Evolutionary conservation across 768 basidiomycete genomes (phyloP), one percentile per base, ranked within the genome.

Genomic region (Mycena rosella): DNA sequence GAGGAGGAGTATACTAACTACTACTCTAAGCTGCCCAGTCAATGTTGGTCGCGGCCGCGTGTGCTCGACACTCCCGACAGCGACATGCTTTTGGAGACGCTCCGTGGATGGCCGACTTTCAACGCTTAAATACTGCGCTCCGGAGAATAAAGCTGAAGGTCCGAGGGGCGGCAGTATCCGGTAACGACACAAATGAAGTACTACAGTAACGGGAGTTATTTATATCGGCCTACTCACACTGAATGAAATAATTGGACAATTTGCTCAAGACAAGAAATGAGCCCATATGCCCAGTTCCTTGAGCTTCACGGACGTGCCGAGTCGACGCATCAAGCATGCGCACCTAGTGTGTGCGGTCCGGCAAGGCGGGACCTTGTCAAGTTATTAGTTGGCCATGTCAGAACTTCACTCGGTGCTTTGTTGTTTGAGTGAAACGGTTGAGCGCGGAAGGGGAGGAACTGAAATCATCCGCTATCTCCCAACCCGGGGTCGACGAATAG

Each of bases 201-300:
- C 18, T 45, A 45, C 44, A 45, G 44, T 45, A 45, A 45, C 44
- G 44, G 22, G 44, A 45, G 44, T 22, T n/a, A 45, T 45, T 45
- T 45, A 8, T 45, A 45, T 45, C 44, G 44, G 44, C 44, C 44
- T 45, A 45, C 44, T 45, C 44, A 45, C 44, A 45, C 22, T n/a
- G n/a, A 45, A 45, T 45, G 44, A 45, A n/a, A 45, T 45, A 45
- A 45, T 45, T 45, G 44, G 44, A 45, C n/a, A 45, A 45, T 45
- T 45, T 45, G 44, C 44, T 45, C 44, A 45, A 45, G 44, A 45
- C 44, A 45, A 45, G 44, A 45, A 45, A 45, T 45, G 44, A 45
- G 40, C 40, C 40, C 40, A 20, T 7, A 42, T 17, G 9, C 40
- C 44, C n/a, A 45, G 10, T 45, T 45, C n/a, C 44, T n/a, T 45